Base-by-base conservation (phyloP, 2,329 filamentous ascomycete genomes). In the Pseudogymnoascus sp. region DNA sequence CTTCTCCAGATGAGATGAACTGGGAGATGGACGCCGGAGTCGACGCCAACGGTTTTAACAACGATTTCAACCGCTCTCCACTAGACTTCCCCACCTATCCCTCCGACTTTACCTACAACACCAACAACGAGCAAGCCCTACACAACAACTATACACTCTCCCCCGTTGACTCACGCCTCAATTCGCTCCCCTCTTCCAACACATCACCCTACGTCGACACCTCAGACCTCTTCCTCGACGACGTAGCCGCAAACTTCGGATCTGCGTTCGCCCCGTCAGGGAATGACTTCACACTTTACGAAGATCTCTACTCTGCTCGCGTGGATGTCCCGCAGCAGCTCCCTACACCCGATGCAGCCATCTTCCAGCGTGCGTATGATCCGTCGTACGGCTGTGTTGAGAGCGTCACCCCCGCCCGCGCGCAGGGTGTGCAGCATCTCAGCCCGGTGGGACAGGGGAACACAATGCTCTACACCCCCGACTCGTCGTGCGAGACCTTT, bases 401-500 rank as follows among this genome's bases (percentile, higher is more conserved):
- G 26, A 7, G 59, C 7, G 36, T 61, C 42, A 16, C 64, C 60
- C 14, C 57, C 4, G 21, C 57, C 10, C 31, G 37, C 57, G 31
- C 31, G 10, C 67, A 71, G 39, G 69, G 75, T 5, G 72, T 74
- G 37, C 76, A 80, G 26, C 86, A 90, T 66, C 82, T 91, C 66
- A 91, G 88, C 3, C 87, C 88, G 7, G 80, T 81, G 62, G 88
- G 86, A 4, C 87, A 90, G 69, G 81, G 83, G 37, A 86, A 88
- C 65, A 77, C 85, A 1, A 89, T 90, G 77, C 80, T 91, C 34
- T 88, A 81, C 75, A 88, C 88, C 8, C 86, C 88, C 59, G 80
- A 81, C 45, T 86, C 86, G 0, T 74, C 85, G 65, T 77, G 78
- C 16, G 82, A 84, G 23, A 79, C 85, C 26, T 88, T 91, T 65